Evolutionary conservation across 2,329 filamentous ascomycete genomes (phyloP).

Genomic region (Cladosporium sp.): DNA sequence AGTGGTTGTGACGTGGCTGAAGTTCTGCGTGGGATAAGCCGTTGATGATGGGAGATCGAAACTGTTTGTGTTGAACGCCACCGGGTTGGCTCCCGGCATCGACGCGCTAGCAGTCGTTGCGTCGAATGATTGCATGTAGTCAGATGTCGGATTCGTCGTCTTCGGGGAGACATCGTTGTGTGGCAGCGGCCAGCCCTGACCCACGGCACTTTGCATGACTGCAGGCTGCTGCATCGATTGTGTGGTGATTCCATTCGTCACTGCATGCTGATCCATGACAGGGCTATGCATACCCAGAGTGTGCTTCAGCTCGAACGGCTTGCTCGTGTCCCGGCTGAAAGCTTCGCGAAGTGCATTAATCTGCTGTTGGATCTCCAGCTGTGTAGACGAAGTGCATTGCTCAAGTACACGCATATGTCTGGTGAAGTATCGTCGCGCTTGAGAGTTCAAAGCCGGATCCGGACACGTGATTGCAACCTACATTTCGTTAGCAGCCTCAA

Average conservation of each 20-base stretch:
- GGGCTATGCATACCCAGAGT: conserved; percentile 71
- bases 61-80: conserved; percentile 20
- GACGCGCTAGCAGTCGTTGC: conserved; percentile 6
- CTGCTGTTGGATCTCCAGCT: conserved; percentile 86
- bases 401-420: conserved; percentile 93
- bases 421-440: conserved; percentile 85
- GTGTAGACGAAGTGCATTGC: conserved; percentile 74
- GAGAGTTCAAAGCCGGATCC: conserved; percentile 80
- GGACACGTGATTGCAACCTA: conserved; percentile 92
- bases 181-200: not conserved
- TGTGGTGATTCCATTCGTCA: conserved; percentile 20
- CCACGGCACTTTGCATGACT: not conserved
- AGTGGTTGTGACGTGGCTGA: conserved; percentile 9
- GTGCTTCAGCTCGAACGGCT: conserved; percentile 85
- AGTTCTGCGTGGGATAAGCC: conserved; percentile 25
- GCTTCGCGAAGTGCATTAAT: conserved; percentile 86
- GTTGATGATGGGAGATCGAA: conserved; percentile 17
- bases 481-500: conserved; percentile 21
- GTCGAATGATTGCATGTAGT: conserved; percentile 10
- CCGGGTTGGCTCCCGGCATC: conserved; percentile 15
- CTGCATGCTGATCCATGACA: conserved; percentile 46
- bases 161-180: conserved; percentile 6
- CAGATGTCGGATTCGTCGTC: not conserved
- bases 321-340: conserved; percentile 81
- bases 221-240: conserved; percentile 17